These are phyloP conservation scores for Phytophthora litchii DNA, from an alignment of 352 stramenopile genomes.

Conservation along the genomic window DNA sequence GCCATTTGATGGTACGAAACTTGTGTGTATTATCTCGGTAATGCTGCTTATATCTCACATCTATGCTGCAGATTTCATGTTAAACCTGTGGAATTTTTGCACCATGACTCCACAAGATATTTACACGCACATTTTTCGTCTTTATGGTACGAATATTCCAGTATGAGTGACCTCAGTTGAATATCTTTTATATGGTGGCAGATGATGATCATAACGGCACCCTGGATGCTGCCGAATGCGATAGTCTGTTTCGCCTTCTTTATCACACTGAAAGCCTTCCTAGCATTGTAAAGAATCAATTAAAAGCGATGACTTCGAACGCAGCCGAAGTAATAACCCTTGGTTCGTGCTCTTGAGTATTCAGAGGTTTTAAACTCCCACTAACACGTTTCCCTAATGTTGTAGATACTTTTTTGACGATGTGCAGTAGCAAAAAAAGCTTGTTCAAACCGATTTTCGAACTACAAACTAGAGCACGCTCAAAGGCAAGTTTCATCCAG, in stretches of 20 bases:
- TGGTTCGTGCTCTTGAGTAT: slow-evolving; percentile 3
- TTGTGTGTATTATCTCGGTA: background rate
- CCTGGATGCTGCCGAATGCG: slow-evolving; percentile 49
- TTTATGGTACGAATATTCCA: slow-evolving; percentile 42
- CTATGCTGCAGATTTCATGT: slow-evolving; percentile 43
- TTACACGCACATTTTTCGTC: slow-evolving; percentile 45
- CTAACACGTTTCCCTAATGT: background rate
- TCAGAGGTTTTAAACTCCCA: background rate
- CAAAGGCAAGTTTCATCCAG: slow-evolving; percentile 1
- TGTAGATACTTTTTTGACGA: slow-evolving; percentile 45
- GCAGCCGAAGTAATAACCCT: slow-evolving; percentile 36
- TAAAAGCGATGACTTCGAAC: slow-evolving; percentile 45
- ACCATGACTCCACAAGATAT: slow-evolving; percentile 52
- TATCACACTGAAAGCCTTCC: slow-evolving; percentile 54
- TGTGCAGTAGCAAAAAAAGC: slow-evolving; percentile 44
- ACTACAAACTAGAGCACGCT: slow-evolving; percentile 43
- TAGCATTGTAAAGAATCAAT: slow-evolving; percentile 34
- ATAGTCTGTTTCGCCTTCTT: slow-evolving; percentile 58
- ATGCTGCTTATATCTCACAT: background rate
- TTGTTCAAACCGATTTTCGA: slow-evolving; percentile 51
- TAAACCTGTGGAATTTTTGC: slow-evolving; percentile 70
- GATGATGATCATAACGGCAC: slow-evolving; percentile 56
- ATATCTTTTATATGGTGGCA: slow-evolving; percentile 1
- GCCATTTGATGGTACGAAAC: slow-evolving; percentile 43
- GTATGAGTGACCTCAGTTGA: background rate